Conservation (phyloP, 257 asterid species). For the Asclepias syriaca region DNA sequence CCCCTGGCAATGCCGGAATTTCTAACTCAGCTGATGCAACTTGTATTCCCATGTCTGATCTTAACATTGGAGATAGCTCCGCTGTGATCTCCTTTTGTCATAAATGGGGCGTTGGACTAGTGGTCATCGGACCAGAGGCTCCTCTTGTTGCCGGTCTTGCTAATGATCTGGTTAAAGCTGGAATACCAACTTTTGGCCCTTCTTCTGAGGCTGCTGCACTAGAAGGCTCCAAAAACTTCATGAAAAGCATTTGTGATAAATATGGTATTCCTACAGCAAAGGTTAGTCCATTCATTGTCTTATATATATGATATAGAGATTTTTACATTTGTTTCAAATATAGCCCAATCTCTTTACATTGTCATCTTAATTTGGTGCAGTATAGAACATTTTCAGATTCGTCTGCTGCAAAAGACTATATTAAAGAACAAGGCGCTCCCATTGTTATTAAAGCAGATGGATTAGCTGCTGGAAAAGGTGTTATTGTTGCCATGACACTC, state of each 20-base stretch:
- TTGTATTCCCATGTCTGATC: conserved; percentile 48
- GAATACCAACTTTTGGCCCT: conserved; percentile 89
- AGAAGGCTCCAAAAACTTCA: conserved; percentile 89
- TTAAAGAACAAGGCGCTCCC: conserved; percentile 71
- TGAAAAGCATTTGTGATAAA: conserved; percentile 85
- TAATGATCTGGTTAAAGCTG: conserved; percentile 81
- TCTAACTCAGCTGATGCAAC: conserved; percentile 81
- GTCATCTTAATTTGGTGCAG: conserved; percentile 28
- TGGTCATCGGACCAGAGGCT: conserved; percentile 92
- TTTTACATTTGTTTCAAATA: background rate
- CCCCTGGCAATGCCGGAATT: conserved; percentile 95
- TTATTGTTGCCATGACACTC: conserved; percentile 69
- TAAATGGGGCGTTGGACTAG: conserved; percentile 74
- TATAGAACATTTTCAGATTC: conserved; percentile 70
- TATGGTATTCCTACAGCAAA: conserved; percentile 90
- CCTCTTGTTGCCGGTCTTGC: conserved; percentile 94
- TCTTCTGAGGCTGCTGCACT: conserved; percentile 95
- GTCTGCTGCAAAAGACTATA: conserved; percentile 63
- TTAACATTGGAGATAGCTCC: conserved; percentile 61
- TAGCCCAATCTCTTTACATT: background rate
- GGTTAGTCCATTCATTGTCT: conserved; percentile 31
- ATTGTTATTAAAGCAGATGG: conserved; percentile 94
- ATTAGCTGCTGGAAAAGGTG: conserved; percentile 96
- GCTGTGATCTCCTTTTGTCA: conserved; percentile 75
- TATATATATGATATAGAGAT: background rate